Base-by-base conservation (phyloP, 1,139 yeast genomes). In the Sugiyamaella pinicola region DNA sequence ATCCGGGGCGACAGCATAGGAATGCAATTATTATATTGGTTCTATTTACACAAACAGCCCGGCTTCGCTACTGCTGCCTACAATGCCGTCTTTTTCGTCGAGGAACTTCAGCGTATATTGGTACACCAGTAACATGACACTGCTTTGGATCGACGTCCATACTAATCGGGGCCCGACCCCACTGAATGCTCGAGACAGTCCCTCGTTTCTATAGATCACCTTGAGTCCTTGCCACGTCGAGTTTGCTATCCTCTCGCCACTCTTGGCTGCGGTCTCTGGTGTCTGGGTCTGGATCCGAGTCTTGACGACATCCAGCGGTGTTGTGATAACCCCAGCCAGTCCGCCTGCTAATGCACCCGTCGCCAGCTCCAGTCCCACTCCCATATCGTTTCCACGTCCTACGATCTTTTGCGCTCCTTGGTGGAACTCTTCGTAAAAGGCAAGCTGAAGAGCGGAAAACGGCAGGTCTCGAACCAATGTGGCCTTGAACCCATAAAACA, bases 281-380 rank as follows among this genome's bases (percentile, higher is more conserved):
- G 60, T 59, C 54, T 84, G 88, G 0, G 98, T 91, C 70, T 91
- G 99, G 48, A 89, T 83, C 62, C 98, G 78, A 1, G 99, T 93
- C 70, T 93, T 93, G 49, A 95, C 85, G 29, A 93, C 99, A 65
- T 93, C 99, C 58, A 90, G 72, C 0, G 95, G 95, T 0, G 95
- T 87, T 1, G 95, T 87, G 7, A 84, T 63, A 0, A 83, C 80
- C 1, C 99, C 99, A 0, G 99, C 96, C 38, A 91, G 73, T 1
- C 97, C 98, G 59, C 99, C 99, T 1, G 99, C 99, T 0, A 89
- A 83, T 0, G 97, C 98, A 53, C 99, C 99, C 0, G 97, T 89
- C 13, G 79, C 61, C 34, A 93, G 73, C 69, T 93, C 99, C 28
- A 79, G 70, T 2, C 85, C 74, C 0, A 90, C 81, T 6, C 75